These are phyloP conservation scores for Saksenaea vasiformis DNA, from an alignment of 371 early-diverging fungal genomes.

Conservation along the genomic window DNA sequence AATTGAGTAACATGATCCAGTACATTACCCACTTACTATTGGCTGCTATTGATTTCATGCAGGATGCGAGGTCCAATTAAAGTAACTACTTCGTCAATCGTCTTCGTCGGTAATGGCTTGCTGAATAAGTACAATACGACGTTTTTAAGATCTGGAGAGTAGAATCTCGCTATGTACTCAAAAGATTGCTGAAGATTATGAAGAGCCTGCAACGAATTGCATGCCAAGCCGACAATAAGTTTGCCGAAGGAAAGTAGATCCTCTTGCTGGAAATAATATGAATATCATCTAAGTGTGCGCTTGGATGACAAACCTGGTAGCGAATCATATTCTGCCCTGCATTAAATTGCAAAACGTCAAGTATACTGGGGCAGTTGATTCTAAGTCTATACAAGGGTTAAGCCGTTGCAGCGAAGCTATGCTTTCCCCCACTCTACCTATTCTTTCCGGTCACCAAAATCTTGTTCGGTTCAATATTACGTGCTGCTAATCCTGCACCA, in stretches of 20 bases:
- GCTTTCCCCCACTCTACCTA: conserved; percentile 45
- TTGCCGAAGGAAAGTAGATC: conserved; percentile 90
- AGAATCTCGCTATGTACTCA: conserved; percentile 72
- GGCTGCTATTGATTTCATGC: conserved; percentile 73
- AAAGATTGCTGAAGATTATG: conserved; percentile 74
- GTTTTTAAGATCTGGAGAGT: conserved; percentile 80
- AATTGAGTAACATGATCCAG: not conserved
- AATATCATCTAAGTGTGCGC: not conserved
- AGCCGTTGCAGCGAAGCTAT: not conserved
- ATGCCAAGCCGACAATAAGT: conserved; percentile 77
- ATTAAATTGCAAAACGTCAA: conserved; percentile 83
- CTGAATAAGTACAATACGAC: conserved; percentile 79
- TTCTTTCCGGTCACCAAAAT: conserved; percentile 83
- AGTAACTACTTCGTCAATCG: conserved; percentile 81
- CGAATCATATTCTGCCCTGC: conserved; percentile 60
- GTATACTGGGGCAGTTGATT: conserved; percentile 80
- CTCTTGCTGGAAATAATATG: conserved; percentile 65
- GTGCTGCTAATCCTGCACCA: conserved; percentile 74
- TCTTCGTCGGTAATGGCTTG: conserved; percentile 74
- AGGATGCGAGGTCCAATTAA: conserved; percentile 80
- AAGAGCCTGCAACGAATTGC: conserved; percentile 71
- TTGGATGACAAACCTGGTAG: conserved; percentile 52
- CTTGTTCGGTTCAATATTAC: conserved; percentile 79
- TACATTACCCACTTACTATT: conserved; percentile 49
- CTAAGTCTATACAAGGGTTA: conserved; percentile 57